Percentiles rank a stretch among this genome's conserved stretches.
Evolutionary conservation across 1,284 basidiomycete genomes (phyloP).

Genomic region (Athelia psychrophila): DNA sequence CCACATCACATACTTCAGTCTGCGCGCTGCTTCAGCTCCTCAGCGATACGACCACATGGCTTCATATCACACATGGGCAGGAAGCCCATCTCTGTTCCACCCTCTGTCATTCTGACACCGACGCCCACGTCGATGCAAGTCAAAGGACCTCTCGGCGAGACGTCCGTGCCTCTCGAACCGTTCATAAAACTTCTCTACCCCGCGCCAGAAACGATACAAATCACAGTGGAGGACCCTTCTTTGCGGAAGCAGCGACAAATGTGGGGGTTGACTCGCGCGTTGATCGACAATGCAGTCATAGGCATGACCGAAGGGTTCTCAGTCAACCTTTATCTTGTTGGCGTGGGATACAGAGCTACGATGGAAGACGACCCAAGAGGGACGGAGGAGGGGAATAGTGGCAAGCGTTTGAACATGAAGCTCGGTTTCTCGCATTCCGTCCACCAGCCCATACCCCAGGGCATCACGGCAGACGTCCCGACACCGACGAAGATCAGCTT

Average conservation of each 20-base stretch:
- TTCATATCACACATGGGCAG: conserved; percentile 79
- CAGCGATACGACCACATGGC: conserved; percentile 31
- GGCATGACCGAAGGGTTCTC: conserved; percentile 91
- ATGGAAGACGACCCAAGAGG: conserved; percentile 85
- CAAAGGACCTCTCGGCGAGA: conserved; percentile 75
- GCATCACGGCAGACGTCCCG: conserved; percentile 77
- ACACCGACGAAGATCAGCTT: conserved; percentile 67
- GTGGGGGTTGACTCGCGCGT: conserved; percentile 92
- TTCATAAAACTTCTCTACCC: conserved; percentile 65
- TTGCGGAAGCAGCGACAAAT: conserved; percentile 80
- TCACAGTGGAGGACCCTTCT: conserved; percentile 72
- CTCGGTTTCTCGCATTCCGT: conserved; percentile 92
- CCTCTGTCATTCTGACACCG: conserved; percentile 59
- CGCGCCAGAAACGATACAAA: conserved; percentile 44
- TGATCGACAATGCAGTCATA: conserved; percentile 85
- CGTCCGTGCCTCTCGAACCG: conserved; percentile 65
- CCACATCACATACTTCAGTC: conserved; percentile 16
- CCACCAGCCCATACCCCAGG: conserved; percentile 75
- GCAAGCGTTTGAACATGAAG: conserved; percentile 80
- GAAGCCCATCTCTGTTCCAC: conserved; percentile 71
- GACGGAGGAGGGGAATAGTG: conserved; percentile 51
- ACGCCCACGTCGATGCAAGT: conserved; percentile 55
- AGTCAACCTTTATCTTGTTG: conserved; percentile 84
- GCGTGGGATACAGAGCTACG: conserved; percentile 91
- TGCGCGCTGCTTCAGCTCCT: conserved; percentile 45